These are phyloP conservation scores for Boletus semigastroideus DNA, from an alignment of 1,284 basidiomycete species.

Conservation along the genomic window DNA sequence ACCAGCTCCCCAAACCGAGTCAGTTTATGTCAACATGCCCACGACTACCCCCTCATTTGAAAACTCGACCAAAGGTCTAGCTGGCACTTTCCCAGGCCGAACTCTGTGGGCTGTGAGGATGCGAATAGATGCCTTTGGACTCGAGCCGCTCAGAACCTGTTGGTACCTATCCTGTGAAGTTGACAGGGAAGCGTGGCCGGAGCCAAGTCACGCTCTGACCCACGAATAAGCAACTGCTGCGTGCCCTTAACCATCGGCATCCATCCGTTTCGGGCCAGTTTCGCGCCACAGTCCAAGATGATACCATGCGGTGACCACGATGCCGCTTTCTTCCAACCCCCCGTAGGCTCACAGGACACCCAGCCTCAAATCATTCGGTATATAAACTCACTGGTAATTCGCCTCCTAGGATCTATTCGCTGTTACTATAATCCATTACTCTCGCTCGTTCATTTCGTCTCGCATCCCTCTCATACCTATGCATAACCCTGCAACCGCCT, in stretches of 20 bases:
- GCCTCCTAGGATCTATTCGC: slow-evolving; percentile 15
- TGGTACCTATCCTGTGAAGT: slow-evolving; percentile 20
- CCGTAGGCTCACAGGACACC: slow-evolving; percentile 22
- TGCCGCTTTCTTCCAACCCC: slow-evolving; percentile 33
- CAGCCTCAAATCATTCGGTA: slow-evolving; percentile 30
- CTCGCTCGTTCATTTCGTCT: slow-evolving; percentile 1
- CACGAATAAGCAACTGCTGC: slow-evolving; percentile 19
- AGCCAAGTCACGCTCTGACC: slow-evolving; percentile 11
- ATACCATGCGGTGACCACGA: slow-evolving; percentile 35
- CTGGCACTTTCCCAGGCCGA: slow-evolving; percentile 23
- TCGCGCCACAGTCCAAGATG: slow-evolving; percentile 34
- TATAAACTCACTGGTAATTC: slow-evolving; percentile 29
- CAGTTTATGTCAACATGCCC: slow-evolving; percentile 24
- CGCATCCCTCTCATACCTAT: slow-evolving; percentile 15
- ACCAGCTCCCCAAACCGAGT: slow-evolving; percentile 14
- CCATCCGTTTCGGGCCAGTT: slow-evolving; percentile 28
- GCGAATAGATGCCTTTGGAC: slow-evolving; percentile 25
- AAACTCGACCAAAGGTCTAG: slow-evolving; percentile 18
- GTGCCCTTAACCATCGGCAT: slow-evolving; percentile 32
- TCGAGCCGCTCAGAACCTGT: slow-evolving; percentile 14
- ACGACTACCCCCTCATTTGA: slow-evolving; percentile 10
- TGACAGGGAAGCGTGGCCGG: slow-evolving; percentile 17
- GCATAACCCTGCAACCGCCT: slow-evolving; percentile 32
- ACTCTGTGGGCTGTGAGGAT: slow-evolving; percentile 27
- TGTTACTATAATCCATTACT: not conserved